Evolutionary conservation across 148 eudicot genomes (phyloP).

Genomic region (Chenopodium quinoa): DNA sequence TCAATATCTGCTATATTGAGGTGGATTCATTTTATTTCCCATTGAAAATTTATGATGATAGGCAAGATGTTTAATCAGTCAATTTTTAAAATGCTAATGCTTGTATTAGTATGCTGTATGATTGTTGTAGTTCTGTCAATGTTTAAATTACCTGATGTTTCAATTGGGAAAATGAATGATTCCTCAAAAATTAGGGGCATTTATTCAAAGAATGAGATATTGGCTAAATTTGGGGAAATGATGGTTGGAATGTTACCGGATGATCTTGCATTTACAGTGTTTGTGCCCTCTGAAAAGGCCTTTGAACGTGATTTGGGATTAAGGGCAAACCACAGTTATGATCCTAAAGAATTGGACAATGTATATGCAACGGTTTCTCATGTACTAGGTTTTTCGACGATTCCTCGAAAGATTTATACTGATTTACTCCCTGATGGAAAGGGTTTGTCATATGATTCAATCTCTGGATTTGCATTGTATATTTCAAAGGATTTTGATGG

Average conservation of each 20-base stretch:
- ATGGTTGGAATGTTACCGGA: constrained; percentile 70
- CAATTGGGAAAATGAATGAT: constrained; percentile 12
- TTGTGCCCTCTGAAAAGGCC: constrained; percentile 66
- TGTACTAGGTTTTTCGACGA: constrained; percentile 67
- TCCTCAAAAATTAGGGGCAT: constrained; percentile 7
- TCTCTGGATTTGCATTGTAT: constrained; percentile 54
- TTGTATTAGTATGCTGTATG: constrained; percentile 45
- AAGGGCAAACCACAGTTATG: constrained; percentile 36
- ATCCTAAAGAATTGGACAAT: constrained; percentile 38
- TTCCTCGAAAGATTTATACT: constrained; percentile 55
- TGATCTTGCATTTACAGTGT: constrained; percentile 77
- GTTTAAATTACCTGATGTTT: constrained; percentile 46
- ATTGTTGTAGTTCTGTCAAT: constrained; percentile 41
- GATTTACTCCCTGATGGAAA: constrained; percentile 38
- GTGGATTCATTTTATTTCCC: neutral
- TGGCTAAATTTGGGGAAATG: constrained; percentile 63
- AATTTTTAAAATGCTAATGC: constrained; percentile 31
- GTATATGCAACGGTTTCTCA: constrained; percentile 67
- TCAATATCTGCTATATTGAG: neutral
- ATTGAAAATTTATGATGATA: constrained; percentile 22
- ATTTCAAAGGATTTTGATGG: constrained; percentile 53
- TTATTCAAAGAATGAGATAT: constrained; percentile 1
- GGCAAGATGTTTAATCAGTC: constrained; percentile 29
- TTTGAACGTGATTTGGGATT: constrained; percentile 59
- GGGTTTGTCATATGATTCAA: constrained; percentile 52